Evolutionary conservation across 495 filamentous ascomycete species (phyloP).

Genomic region (Articulospora tetracladia): DNA sequence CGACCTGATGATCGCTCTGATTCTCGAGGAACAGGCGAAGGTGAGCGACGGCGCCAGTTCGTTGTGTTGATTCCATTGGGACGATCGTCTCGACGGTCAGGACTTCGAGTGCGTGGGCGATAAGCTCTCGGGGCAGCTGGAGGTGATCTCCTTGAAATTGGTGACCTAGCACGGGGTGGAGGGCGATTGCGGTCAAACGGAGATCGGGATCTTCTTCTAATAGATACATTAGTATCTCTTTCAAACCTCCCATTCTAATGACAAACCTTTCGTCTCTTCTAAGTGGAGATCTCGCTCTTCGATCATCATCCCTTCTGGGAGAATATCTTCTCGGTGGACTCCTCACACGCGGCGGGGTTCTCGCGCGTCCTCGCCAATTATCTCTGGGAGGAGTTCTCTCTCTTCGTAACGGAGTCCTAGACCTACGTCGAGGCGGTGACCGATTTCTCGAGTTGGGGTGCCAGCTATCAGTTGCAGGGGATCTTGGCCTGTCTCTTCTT

Average conservation of each 20-base stretch:
- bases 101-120: slow-evolving; percentile 22
- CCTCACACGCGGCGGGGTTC: slow-evolving; percentile 17
- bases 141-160: slow-evolving; percentile 21
- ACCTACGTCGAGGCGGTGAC: slow-evolving; percentile 29
- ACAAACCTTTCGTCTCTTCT: slow-evolving; percentile 23
- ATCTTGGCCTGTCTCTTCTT: slow-evolving; percentile 33
- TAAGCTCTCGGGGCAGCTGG: slow-evolving; percentile 21
- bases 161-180: slow-evolving; percentile 14
- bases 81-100: slow-evolving; percentile 22
- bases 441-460: slow-evolving; percentile 24
- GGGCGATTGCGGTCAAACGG: slow-evolving; percentile 25
- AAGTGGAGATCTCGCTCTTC: slow-evolving; percentile 22
- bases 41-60: slow-evolving; percentile 22
- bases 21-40: slow-evolving; percentile 22
- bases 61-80: slow-evolving; percentile 15
- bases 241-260: background rate
- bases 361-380: slow-evolving; percentile 21
- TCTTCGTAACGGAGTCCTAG: slow-evolving; percentile 25
- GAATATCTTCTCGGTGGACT: slow-evolving; percentile 25
- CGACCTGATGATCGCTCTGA: slow-evolving; percentile 19
- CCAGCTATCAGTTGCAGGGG: slow-evolving; percentile 23
- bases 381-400: slow-evolving; percentile 23
- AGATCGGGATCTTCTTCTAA: slow-evolving; percentile 27
- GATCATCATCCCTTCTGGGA: slow-evolving; percentile 26
- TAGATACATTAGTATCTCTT: background rate